Conservation (phyloP, 2,329 filamentous ascomycete species). For the Apiospora kogelbergensis region DNA sequence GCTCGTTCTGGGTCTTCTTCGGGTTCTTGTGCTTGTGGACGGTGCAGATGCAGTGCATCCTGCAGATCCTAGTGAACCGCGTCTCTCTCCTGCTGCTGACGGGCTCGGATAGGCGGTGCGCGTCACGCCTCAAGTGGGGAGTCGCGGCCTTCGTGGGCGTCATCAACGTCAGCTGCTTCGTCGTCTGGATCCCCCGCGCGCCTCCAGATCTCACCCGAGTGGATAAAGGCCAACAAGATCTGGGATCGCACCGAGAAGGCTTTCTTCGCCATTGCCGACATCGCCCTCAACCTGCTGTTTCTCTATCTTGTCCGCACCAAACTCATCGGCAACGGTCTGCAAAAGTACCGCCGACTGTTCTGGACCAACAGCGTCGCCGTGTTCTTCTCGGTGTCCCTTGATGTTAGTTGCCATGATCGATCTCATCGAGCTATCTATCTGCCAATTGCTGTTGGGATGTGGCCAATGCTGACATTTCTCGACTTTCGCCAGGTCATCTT, state of each 20-base stretch:
- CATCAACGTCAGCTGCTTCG: neutral
- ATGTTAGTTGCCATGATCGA: neutral
- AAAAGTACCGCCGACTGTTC: constrained; percentile 1
- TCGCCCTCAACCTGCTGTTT: neutral
- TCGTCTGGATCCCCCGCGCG: constrained; percentile 10
- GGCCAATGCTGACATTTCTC: too few species aligned
- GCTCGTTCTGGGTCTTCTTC: constrained; percentile 8
- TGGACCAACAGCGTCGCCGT: neutral
- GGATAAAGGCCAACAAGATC: neutral
- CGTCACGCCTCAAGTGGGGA: neutral
- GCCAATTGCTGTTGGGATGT: too few species aligned
- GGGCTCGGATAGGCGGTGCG: neutral
- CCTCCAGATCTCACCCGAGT: neutral
- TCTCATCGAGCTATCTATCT: too few species aligned
- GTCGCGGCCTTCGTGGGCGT: neutral
- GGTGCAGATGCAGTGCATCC: constrained; percentile 9
- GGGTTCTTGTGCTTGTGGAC: constrained; percentile 8
- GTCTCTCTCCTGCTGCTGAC: neutral
- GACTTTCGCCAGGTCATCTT: neutral
- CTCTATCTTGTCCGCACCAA: neutral
- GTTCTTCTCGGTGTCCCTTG: neutral
- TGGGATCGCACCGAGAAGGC: constrained; percentile 10
- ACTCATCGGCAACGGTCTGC: constrained; percentile 2
- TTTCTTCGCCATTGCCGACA: neutral
- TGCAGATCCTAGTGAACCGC: constrained; percentile 8